phyloP scores from a whole-genome alignment of 1,139 yeast genomes.

The Candida dubliniensis region DNA sequence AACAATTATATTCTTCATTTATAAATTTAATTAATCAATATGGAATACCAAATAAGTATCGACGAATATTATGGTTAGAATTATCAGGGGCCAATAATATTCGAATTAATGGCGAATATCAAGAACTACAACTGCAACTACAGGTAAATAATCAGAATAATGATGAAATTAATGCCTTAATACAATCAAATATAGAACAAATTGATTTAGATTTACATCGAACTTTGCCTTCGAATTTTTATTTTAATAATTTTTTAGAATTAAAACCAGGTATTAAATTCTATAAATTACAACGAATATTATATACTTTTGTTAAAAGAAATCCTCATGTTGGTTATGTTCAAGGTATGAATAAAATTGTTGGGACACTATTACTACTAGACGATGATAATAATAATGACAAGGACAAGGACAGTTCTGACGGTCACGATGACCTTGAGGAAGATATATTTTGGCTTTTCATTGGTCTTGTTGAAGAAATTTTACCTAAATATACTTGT shows the following conservation, averaged over 20 bases:
- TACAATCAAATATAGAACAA: constrained; percentile 43
- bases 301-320: constrained; percentile 54
- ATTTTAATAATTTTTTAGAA: constrained; percentile 39
- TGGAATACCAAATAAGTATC: constrained; percentile 50
- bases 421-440: constrained; percentile 23
- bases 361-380: constrained; percentile 49
- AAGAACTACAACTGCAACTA: constrained; percentile 25
- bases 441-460: constrained; percentile 62
- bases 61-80: constrained; percentile 53
- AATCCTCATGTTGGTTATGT: constrained; percentile 56
- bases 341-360: constrained; percentile 65
- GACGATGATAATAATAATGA: not conserved
- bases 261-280: constrained; percentile 57
- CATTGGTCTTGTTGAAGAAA: constrained; percentile 50
- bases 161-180: constrained; percentile 11
- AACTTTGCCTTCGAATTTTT: constrained; percentile 57
- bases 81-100: constrained; percentile 51
- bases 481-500: constrained; percentile 42
- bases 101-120: constrained; percentile 52
- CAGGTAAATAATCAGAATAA: constrained; percentile 5
- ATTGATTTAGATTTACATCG: constrained; percentile 56
- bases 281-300: constrained; percentile 45
- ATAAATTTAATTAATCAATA: constrained; percentile 37
- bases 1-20: constrained; percentile 20
- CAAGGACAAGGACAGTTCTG: not conserved